Percentiles rank a stretch among this genome's conserved stretches.
Evolutionary conservation across 2,329 filamentous ascomycete species (phyloP).

Genomic region (Penicillium sp.): DNA sequence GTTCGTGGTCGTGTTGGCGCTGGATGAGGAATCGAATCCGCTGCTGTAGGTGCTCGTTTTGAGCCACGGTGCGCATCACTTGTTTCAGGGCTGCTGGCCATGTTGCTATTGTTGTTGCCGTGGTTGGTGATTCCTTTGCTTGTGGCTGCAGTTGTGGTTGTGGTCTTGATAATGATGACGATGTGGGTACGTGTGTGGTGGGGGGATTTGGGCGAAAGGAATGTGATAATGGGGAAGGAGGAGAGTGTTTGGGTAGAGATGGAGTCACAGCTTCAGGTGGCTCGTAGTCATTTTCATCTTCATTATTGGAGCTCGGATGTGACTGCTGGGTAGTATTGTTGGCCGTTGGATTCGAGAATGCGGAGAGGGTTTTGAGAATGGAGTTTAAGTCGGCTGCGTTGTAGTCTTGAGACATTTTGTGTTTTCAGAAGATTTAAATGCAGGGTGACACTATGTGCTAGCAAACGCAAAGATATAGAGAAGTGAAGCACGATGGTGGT

Average conservation of each 20-base stretch:
- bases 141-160: conserved; percentile 6
- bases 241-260: not conserved
- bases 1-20: conserved; percentile 66
- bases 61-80: conserved; percentile 55
- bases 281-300: conserved; percentile 26
- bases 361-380: conserved; percentile 48
- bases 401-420: conserved; percentile 28
- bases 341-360: conserved; percentile 33
- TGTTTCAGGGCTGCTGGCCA: conserved; percentile 58
- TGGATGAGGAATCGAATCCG: conserved; percentile 63
- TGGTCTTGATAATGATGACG: not conserved
- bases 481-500: not conserved
- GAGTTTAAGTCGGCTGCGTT: conserved; percentile 45
- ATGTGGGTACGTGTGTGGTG: conserved; percentile 4
- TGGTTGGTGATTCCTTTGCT: conserved; percentile 14
- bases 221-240: not conserved
- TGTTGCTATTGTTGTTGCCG: conserved; percentile 53
- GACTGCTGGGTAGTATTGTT: conserved; percentile 4
- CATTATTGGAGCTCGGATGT: conserved; percentile 1
- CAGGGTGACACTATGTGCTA: not conserved
- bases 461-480: not conserved
- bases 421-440: not conserved
- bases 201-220: not conserved
- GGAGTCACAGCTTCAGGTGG: conserved; percentile 23
- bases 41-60: conserved; percentile 50